Base-by-base conservation (phyloP, 2,329 filamentous ascomycete species). In the Mollisiaceae sp. region DNA sequence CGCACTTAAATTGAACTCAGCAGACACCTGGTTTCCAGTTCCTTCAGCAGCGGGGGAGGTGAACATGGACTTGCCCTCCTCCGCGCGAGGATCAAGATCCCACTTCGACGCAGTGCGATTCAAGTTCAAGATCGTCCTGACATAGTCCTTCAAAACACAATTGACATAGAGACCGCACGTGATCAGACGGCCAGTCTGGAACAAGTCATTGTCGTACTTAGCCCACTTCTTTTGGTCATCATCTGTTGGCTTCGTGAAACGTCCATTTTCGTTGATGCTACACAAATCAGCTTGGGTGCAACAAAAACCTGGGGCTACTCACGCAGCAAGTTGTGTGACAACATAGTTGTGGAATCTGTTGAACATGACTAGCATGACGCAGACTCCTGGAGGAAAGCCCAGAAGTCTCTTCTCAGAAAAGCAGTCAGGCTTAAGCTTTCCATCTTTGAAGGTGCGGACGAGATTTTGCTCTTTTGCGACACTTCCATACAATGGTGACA, bases 1-100 rank as follows among this genome's bases (percentile, higher is more conserved):
- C 67, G 64, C 56, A 71, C 71, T 90, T 11, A 97, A 83, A 75
- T 95, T 96, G 82, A 97, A 97, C 79, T 97, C 93, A 3, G 91
- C 91, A 0, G 91, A 94, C 5, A 94, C 91, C 69, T 91, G 88
- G 73, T 95, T 96, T 59, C 93, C 93, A 0, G 91, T 86, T 50
- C 91, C 93, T 27, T 88, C 83, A 54, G 91, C 87, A 0, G 90
- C 86, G 0, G 86, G 85, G 1, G 84, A 77, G 38, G 82, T 82
- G 63, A 75, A 73, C 8, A 75, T 56, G 14, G 71, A 9, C 82
- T 88, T 69, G 82, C 83, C 77, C 89, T 90, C 70, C 91, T 86
- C 14, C 15, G 86, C 84, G 27, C 92, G 85, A 0, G 92, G 92
- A 72, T 95, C 91, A 36, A 96, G 83, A 63, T 73, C 72, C 91